A percentile compares a stretch with the other conserved stretches of the same genome.
Evolutionary conservation across 345 rosid species (phyloP).

Genomic region (Iberis pinnata): DNA sequence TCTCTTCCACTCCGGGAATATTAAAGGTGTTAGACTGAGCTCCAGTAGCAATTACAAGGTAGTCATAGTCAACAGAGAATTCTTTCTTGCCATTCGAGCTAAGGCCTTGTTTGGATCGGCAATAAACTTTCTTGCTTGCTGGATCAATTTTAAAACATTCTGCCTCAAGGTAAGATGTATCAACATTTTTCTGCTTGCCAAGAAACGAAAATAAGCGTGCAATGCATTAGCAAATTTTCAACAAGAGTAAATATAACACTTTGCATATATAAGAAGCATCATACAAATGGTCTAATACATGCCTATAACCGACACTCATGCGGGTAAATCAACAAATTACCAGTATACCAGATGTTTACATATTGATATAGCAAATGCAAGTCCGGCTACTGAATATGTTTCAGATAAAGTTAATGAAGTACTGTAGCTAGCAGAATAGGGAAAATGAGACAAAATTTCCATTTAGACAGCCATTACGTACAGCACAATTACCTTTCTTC

Average conservation of each 20-base stretch:
- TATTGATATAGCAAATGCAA: not conserved
- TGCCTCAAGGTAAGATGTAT: constrained; percentile 54
- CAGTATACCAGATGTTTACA: not conserved
- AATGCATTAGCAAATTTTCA: constrained; percentile 3
- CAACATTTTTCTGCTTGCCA: constrained; percentile 42
- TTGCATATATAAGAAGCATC: constrained; percentile 1
- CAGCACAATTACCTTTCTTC: constrained; percentile 49
- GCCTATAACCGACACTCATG: not conserved
- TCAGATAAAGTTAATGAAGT: not conserved
- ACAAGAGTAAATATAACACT: not conserved
- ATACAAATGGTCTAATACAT: not conserved
- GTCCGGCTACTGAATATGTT: constrained; percentile 4
- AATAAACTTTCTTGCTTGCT: constrained; percentile 57
- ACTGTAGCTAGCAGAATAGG: not conserved
- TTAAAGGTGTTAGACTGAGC: constrained; percentile 78
- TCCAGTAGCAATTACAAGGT: constrained; percentile 81
- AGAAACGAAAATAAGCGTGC: not conserved
- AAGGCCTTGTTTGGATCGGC: constrained; percentile 38
- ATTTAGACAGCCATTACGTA: not conserved
- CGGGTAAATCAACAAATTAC: not conserved
- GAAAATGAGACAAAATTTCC: not conserved
- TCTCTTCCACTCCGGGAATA: constrained; percentile 76
- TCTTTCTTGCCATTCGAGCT: constrained; percentile 46
- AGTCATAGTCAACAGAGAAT: constrained; percentile 67
- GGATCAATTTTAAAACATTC: constrained; percentile 77